These are phyloP conservation scores for Gillenia trifoliata DNA, from an alignment of 306 rosid genomes.

Conservation along the genomic window DNA sequence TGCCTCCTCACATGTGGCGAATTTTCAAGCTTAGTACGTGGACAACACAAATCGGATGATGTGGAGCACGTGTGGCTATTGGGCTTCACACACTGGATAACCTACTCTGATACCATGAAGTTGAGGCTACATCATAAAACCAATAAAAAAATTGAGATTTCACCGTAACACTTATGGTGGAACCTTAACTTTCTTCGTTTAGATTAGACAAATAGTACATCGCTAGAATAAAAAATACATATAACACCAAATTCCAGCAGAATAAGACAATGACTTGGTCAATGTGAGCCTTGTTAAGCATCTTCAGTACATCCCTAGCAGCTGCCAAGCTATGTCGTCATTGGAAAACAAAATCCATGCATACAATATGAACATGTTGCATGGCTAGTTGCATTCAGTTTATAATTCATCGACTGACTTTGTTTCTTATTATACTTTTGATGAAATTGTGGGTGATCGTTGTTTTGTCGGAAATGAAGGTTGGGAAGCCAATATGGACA, in stretches of 20 bases:
- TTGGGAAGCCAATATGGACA: slow-evolving; percentile 60
- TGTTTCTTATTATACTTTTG: not conserved
- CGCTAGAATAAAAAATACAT: not conserved
- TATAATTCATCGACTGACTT: not conserved
- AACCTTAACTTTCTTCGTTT: too few relatives aligned
- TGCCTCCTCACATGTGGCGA: too few relatives aligned
- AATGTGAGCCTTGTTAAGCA: not conserved
- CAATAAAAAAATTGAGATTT: too few relatives aligned
- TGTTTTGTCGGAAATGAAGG: slow-evolving; percentile 27
- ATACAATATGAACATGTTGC: not conserved
- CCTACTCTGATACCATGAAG: too few relatives aligned
- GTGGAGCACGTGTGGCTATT: too few relatives aligned
- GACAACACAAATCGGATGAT: too few relatives aligned
- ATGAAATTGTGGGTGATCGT: not conserved
- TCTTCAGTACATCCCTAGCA: too few relatives aligned
- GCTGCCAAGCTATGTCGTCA: not conserved
- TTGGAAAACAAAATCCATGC: not conserved
- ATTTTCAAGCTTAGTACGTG: too few relatives aligned
- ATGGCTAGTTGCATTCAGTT: not conserved
- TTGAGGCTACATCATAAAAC: too few relatives aligned
- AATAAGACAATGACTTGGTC: not conserved
- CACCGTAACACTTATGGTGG: too few relatives aligned
- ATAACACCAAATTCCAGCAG: not conserved
- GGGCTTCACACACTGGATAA: too few relatives aligned
- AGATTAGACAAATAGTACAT: too few relatives aligned